Conservation (phyloP, 208 protist genomes). For the Acanthamoeba sp. region DNA sequence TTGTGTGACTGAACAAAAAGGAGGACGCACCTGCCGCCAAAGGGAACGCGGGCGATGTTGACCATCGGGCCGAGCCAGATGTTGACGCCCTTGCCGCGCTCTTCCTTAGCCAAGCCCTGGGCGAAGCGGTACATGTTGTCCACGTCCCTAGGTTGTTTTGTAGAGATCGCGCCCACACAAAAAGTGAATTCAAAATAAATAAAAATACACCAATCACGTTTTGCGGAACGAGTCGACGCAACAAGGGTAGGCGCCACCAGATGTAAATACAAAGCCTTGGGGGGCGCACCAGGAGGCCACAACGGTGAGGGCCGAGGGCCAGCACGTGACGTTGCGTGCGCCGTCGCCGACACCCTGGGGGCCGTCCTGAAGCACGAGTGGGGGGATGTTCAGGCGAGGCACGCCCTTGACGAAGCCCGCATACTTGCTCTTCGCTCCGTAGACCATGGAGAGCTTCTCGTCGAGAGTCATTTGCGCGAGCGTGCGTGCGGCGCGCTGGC, state of each 20-base stretch:
- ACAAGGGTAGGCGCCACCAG: background rate
- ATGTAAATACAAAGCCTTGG: background rate
- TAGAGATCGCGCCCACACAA: too few species aligned
- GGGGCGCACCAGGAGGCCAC: constrained; percentile 77
- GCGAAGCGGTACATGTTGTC: constrained; percentile 74
- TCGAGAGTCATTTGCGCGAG: constrained; percentile 70
- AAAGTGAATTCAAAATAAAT: constrained; percentile 2
- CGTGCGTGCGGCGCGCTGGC: constrained; percentile 14
- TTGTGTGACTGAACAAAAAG: background rate
- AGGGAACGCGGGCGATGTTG: constrained; percentile 72
- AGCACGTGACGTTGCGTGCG: constrained; percentile 76
- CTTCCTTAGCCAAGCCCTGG: constrained; percentile 78
- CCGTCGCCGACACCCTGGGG: constrained; percentile 81
- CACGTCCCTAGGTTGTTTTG: background rate
- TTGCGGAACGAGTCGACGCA: too few species aligned
- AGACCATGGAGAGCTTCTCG: constrained; percentile 76
- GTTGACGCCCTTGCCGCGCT: constrained; percentile 77
- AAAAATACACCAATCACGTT: background rate
- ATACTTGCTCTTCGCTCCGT: constrained; percentile 22
- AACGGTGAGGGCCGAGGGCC: constrained; percentile 82
- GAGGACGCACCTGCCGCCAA: background rate
- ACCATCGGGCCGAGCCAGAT: constrained; percentile 83
- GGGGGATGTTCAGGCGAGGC: constrained; percentile 77
- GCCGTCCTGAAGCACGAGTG: constrained; percentile 78
- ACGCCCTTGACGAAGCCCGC: constrained; percentile 71